Conservation (phyloP, 495 filamentous ascomycete genomes). For the Hypoxylon lienhwacheense region DNA sequence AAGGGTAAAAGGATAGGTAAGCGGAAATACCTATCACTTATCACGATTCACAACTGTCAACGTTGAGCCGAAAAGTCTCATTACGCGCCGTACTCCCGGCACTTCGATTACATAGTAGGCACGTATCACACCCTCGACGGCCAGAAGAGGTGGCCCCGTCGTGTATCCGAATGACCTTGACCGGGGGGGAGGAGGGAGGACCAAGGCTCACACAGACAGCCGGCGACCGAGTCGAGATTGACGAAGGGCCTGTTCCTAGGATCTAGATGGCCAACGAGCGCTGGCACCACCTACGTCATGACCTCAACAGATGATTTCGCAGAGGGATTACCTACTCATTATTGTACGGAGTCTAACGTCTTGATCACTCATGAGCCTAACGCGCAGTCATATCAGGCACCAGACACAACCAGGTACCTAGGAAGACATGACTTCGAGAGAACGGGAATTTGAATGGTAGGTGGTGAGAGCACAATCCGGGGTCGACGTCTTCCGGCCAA, state of each 20-base stretch:
- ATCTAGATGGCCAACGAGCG: conserved; percentile 80
- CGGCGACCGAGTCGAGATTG: conserved; percentile 76
- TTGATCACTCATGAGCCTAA: no score
- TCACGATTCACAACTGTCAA: conserved; percentile 6
- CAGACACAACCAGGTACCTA: no score
- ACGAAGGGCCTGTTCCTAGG: conserved; percentile 70
- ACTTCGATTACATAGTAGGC: conserved; percentile 65
- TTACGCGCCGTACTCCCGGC: conserved; percentile 76
- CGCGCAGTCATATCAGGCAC: no score
- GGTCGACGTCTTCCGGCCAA: no score
- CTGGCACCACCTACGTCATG: conserved; percentile 87
- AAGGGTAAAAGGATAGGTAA: no score
- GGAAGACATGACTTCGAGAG: no score
- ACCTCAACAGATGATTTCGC: no score
- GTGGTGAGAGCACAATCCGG: no score
- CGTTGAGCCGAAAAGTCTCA: conserved; percentile 55
- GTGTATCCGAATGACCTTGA: conserved; percentile 67
- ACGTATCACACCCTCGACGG: conserved; percentile 78
- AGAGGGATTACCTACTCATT: no score
- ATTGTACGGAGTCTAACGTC: no score
- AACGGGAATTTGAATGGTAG: no score
- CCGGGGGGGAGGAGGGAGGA: conserved; percentile 63
- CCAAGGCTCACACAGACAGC: conserved; percentile 69
- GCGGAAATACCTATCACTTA: no score
- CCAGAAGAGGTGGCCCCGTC: conserved; percentile 68